Percentiles rank a stretch among this genome's conserved stretches.
phyloP scores from a whole-genome alignment of 345 rosid species.

The Balakata baccata region DNA sequence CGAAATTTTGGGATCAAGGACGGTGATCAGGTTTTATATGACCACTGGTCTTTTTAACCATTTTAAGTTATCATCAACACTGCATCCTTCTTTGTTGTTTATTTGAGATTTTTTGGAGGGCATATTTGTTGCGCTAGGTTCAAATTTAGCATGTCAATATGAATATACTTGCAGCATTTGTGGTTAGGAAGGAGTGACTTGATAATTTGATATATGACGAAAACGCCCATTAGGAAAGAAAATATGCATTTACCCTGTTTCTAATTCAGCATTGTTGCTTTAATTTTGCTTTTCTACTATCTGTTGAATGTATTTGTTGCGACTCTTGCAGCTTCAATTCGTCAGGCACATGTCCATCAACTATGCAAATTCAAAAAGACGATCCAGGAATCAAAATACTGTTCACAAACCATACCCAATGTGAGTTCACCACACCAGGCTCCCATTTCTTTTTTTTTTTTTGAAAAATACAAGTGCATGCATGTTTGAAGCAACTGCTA shows the following conservation, averaged over 20 bases:
- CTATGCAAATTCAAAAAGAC: constrained; percentile 10
- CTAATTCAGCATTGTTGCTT: neutral
- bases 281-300: neutral
- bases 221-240: neutral
- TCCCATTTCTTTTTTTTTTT: too few species aligned
- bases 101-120: neutral
- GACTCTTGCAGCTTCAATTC: constrained; percentile 18
- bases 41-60: too few species aligned
- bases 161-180: neutral
- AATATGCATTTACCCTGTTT: neutral
- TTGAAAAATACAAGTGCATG: neutral
- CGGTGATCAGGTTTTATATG: constrained; percentile 18
- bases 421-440: neutral
- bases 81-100: neutral
- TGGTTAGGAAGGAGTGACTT: neutral
- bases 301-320: neutral
- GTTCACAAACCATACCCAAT: constrained; percentile 3
- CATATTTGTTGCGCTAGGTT: neutral
- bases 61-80: too few species aligned
- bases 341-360: constrained; percentile 17
- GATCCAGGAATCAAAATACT: neutral
- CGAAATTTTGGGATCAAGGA: constrained; percentile 15
- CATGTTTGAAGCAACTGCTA: neutral
- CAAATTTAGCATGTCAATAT: neutral
- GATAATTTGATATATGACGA: neutral